Evolutionary conservation across 192 early-diverging fungal species (phyloP), one percentile per base, ranked within the genome.

Genomic region (Spizellomyces sp.): DNA sequence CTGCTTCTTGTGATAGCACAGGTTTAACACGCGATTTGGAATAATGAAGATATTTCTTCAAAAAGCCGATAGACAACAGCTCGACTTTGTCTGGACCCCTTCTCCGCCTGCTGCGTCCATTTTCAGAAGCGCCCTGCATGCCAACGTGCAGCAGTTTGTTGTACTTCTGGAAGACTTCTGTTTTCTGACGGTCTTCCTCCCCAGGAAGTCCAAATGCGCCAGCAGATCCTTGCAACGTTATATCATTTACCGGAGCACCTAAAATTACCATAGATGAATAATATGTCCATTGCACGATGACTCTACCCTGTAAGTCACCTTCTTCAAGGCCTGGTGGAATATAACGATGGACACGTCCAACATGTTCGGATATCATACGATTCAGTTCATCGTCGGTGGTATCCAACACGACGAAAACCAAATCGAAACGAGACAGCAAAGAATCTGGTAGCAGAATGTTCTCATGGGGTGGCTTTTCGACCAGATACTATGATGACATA

Each of bases 41-140:
- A 79, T 97, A 98, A 74, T 94, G 94, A 48, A 99, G 82, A 78
- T 91, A 99, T 74, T 96, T 96, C 77, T 95, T 95, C 72, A 99
- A 73, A 76, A 99, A 99, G 61, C 83, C 83, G 36, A 92, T 90
- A 0, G 91, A 90, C 22, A 99, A 80, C 22, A 96, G 70, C 73
- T 92, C 78, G 27, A 76, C 71, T 42, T 80, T 61, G 19, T 68
- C 17, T 42, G 67, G 36, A 36, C 67, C 62, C 84, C 80, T 82
- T 77, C 73, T 79, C 70, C 73, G 73, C 36, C 69, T 64, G 56
- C 66, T 45, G 17, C 55, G 45, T 41, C 44, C 27, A 8, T 45
- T 41, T 8, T 60, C 46, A 55, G 43, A 65, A 8, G 57, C 72
- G 6, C 58, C 62, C n/a, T 80, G 83, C 14, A 93, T 84, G 55